phyloP scores from a whole-genome alignment of 202 grass and related monocot genomes.

The Schoenoplectus triqueter region DNA sequence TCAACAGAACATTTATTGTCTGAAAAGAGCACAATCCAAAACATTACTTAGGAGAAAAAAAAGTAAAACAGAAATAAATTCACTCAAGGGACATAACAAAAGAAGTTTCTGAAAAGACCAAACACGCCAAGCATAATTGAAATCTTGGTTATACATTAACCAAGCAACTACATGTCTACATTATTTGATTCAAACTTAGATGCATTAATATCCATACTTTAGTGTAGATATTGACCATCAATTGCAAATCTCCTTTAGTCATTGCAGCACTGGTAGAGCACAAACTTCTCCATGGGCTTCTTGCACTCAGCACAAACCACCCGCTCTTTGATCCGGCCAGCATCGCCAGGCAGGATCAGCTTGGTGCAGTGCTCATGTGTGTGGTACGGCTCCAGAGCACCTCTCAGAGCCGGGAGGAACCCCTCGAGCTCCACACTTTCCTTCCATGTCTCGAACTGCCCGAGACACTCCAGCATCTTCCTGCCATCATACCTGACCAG shows the following conservation, averaged over 20 bases:
- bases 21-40: slow-evolving; percentile 1
- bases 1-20: slow-evolving; percentile 20
- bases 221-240: neutral
- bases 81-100: neutral
- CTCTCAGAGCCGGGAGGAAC: slow-evolving; percentile 43
- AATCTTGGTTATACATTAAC: neutral
- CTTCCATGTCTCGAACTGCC: slow-evolving; percentile 45
- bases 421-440: slow-evolving; percentile 11
- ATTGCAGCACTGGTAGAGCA: slow-evolving; percentile 54
- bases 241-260: slow-evolving; percentile 37
- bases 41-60: neutral
- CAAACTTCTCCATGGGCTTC: slow-evolving; percentile 47
- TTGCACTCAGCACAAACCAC: slow-evolving; percentile 51
- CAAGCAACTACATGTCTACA: neutral
- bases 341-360: slow-evolving; percentile 46
- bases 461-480: slow-evolving; percentile 44
- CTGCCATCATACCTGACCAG: slow-evolving; percentile 39
- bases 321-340: slow-evolving; percentile 39
- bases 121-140: slow-evolving; percentile 26
- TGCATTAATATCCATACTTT: neutral
- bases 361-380: slow-evolving; percentile 45
- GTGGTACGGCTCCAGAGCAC: slow-evolving; percentile 36
- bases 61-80: neutral
- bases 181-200: slow-evolving; percentile 5
- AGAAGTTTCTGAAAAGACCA: neutral